Conservation (phyloP, 495 filamentous ascomycete genomes). For the Aspergillus diversus region DNA sequence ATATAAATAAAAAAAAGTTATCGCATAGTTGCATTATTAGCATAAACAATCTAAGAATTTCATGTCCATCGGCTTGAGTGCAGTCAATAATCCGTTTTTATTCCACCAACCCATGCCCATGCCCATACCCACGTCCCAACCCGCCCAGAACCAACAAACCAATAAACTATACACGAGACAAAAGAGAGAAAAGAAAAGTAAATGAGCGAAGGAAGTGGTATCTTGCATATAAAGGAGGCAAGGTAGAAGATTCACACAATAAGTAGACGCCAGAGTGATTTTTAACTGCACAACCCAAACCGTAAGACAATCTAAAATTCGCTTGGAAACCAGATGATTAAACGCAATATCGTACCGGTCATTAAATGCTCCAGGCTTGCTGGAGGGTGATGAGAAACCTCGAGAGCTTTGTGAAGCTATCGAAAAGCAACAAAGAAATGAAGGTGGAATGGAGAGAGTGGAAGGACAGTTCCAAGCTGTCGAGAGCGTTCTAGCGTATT, state of each 20-base stretch:
- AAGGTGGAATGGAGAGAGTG: constrained; percentile 13
- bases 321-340: constrained; percentile 21
- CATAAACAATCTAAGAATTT: constrained; percentile 13
- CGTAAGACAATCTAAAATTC: constrained; percentile 20
- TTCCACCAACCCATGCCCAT: constrained; percentile 5
- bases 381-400: constrained; percentile 19
- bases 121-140: constrained; percentile 1
- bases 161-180: constrained; percentile 17
- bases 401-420: background rate
- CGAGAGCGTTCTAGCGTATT: constrained; percentile 6
- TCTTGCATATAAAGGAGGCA: constrained; percentile 22
- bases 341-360: constrained; percentile 40
- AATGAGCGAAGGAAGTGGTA: constrained; percentile 27
- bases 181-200: constrained; percentile 23
- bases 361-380: constrained; percentile 35
- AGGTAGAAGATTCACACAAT: constrained; percentile 7
- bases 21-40: background rate
- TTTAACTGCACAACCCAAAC: constrained; percentile 23
- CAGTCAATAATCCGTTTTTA: background rate
- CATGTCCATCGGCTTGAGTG: background rate
- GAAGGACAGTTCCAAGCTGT: constrained; percentile 3
- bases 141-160: background rate
- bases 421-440: constrained; percentile 20
- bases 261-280: constrained; percentile 23
- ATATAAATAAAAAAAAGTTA: background rate